Percentiles rank a stretch among this genome's conserved stretches.
Conservation (phyloP, 441 rosid genomes). For the Isatis lusitanica region DNA sequence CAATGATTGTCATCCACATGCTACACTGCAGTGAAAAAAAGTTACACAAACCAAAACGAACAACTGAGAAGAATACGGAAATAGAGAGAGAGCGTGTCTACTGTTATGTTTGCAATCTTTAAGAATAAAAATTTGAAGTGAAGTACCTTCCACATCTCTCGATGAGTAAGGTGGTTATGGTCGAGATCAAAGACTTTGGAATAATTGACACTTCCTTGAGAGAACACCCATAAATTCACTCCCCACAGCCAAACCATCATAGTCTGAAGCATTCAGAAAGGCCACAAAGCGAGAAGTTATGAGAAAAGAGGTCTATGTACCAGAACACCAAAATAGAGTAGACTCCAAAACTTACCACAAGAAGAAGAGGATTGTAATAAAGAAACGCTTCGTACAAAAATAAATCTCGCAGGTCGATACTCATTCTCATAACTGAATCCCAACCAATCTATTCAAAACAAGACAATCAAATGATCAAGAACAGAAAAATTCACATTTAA, state of each 20-base stretch:
- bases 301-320: background rate
- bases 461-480: background rate
- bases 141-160: constrained; percentile 69
- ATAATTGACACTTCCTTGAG: constrained; percentile 64
- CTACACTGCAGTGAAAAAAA: constrained; percentile 60
- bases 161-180: constrained; percentile 63
- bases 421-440: constrained; percentile 87
- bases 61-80: constrained; percentile 10
- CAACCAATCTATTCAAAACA: constrained; percentile 57
- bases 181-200: constrained; percentile 64
- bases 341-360: constrained; percentile 51
- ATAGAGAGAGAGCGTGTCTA: background rate
- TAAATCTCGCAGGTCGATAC: constrained; percentile 59
- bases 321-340: background rate
- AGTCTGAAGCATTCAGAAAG: constrained; percentile 44
- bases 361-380: constrained; percentile 77
- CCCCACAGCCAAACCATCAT: constrained; percentile 87
- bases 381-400: constrained; percentile 76
- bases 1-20: constrained; percentile 73
- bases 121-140: background rate
- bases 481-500: background rate
- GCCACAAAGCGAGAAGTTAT: background rate
- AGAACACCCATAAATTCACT: constrained; percentile 63
- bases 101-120: background rate
- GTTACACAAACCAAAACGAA: constrained; percentile 7